Base-by-base conservation (phyloP, 2,329 filamentous ascomycete species). In the Fusarium vanettenii region DNA sequence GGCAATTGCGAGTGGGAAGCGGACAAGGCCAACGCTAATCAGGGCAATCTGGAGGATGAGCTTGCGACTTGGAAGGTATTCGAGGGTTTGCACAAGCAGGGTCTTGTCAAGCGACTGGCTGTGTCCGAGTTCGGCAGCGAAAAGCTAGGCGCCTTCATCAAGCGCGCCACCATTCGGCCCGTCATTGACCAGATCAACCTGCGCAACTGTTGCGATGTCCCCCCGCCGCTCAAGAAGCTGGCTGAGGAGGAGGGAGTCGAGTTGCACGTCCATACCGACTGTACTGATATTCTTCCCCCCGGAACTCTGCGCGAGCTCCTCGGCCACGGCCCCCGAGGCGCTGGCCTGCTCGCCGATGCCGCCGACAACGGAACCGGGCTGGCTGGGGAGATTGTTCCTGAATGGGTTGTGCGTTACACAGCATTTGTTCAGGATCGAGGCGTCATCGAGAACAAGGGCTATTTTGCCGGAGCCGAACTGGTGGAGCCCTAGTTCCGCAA, bases 381-480 rank as follows among this genome's bases (percentile, higher is more conserved):
- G 67, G 87, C 89, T 76, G 95, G 95, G 6, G 92, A 98, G 74
- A 89, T 98, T 59, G 89, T 91, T 68, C 95, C 97, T 31, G 92
- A 96, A 81, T 99, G 97, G 96, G 97, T 98, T 31, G 93, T 96
- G 76, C 97, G 98, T 82, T 99, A 99, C 82, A 98, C 96, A 41
- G 97, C 97, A 1, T 96, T 98, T 68, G 94, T 98, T 45, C 93
- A 94, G 82, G 93, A 98, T 81, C 89, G 97, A 64, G 97, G 97
- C 16, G 97, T 99, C 10, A 96, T 99, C 75, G 97, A 99, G 87
- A 98, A 97, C 81, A 99, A 98, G 87, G 97, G 97, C 9, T 98
- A 98, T 84, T 98, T 98, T 86, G 96, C 96, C 2, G 91, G 92
- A 22, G 96, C 95, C 4, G 92, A 95, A 80, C 83, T 97, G 74